Conservation (phyloP, 345 rosid genomes). For the Trapa incisa region DNA sequence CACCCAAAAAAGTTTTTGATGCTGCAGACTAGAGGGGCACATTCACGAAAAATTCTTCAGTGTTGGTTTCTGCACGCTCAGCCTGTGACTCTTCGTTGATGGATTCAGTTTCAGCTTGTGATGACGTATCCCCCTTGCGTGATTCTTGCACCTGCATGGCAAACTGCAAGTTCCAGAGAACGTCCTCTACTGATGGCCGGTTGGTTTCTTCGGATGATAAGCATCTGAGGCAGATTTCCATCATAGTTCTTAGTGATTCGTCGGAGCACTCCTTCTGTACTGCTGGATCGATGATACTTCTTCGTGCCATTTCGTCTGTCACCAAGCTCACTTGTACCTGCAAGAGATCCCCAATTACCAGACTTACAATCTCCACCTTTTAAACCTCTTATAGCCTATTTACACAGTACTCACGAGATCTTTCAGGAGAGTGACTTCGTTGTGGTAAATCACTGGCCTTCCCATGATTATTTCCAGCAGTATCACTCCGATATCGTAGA, state of each 20-base stretch:
- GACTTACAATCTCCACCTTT: neutral
- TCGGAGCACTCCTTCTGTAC: constrained; percentile 36
- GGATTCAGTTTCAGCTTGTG: neutral
- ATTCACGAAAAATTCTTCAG: constrained; percentile 1
- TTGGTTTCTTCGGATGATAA: constrained; percentile 19
- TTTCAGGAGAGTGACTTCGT: constrained; percentile 25
- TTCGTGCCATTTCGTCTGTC: constrained; percentile 25
- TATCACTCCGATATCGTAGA: constrained; percentile 45
- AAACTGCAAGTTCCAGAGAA: constrained; percentile 54
- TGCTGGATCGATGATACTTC: constrained; percentile 34
- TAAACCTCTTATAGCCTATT: neutral
- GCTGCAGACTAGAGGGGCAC: neutral
- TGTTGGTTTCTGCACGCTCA: neutral
- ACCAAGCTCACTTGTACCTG: constrained; percentile 36
- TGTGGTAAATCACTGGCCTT: constrained; percentile 27
- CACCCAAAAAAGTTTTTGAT: neutral
- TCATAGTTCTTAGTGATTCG: constrained; percentile 38
- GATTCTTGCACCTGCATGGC: constrained; percentile 44
- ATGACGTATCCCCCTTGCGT: constrained; percentile 10
- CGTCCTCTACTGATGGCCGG: constrained; percentile 48
- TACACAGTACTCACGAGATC: constrained; percentile 31
- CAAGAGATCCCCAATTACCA: neutral
- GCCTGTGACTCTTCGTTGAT: neutral
- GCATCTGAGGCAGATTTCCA: constrained; percentile 37
- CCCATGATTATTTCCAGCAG: constrained; percentile 43